Conservation (phyloP, 1,139 yeast genomes). For the Diutina mesorugosa region DNA sequence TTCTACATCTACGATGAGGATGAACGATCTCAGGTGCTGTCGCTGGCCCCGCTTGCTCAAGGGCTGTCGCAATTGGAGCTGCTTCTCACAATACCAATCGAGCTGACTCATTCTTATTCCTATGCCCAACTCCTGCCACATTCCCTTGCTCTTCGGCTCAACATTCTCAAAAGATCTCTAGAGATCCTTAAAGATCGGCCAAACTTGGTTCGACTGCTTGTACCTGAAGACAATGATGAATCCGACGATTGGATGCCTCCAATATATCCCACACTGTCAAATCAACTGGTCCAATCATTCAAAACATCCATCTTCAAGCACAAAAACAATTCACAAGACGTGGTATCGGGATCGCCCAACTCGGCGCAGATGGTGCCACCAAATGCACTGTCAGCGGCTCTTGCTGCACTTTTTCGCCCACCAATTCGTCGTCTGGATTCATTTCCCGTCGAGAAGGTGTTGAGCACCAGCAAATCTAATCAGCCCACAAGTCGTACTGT, state of each 20-base stretch:
- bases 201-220: conserved; percentile 22
- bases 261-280: not conserved
- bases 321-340: not conserved
- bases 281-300: not conserved
- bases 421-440: conserved; percentile 1
- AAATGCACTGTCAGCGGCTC: conserved; percentile 53
- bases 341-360: not conserved
- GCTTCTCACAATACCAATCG: conserved; percentile 34
- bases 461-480: not conserved
- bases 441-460: not conserved
- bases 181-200: conserved; percentile 61
- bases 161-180: conserved; percentile 62
- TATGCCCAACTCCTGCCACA: conserved; percentile 76
- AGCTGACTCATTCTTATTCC: conserved; percentile 75
- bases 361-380: conserved; percentile 6
- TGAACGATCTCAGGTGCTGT: not conserved
- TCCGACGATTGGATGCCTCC: conserved; percentile 3
- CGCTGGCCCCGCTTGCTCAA: not conserved
- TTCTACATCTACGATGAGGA: not conserved
- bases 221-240: conserved; percentile 2
- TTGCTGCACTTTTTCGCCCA: conserved; percentile 43
- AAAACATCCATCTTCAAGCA: not conserved
- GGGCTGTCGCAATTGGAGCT: not conserved
- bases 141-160: conserved; percentile 62
- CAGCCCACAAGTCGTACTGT: not conserved